Evolutionary conservation across 495 filamentous ascomycete species (phyloP).

Genomic region (Gamarada debralockiae): DNA sequence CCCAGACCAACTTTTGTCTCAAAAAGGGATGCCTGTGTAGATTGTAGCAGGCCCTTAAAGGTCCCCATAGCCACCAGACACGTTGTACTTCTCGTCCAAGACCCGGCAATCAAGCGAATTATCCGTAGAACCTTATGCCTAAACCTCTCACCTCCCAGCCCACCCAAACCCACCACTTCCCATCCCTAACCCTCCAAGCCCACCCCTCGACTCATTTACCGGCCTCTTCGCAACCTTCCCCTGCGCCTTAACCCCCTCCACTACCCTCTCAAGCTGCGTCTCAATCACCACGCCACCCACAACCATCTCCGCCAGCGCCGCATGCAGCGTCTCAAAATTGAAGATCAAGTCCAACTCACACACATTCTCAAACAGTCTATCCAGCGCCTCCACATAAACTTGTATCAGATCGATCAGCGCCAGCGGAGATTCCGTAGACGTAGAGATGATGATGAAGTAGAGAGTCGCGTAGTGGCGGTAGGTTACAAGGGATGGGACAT

Average conservation of each 20-base stretch:
- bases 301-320: constrained; percentile 88
- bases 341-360: constrained; percentile 98
- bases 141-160: constrained; percentile 49
- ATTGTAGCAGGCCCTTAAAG: too few relatives aligned
- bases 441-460: constrained; percentile 97
- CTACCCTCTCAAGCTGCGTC: constrained; percentile 61
- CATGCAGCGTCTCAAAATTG: constrained; percentile 96
- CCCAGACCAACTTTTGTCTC: too few relatives aligned
- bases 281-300: constrained; percentile 95
- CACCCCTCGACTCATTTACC: constrained; percentile 41
- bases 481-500: constrained; percentile 90
- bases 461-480: constrained; percentile 98
- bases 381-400: constrained; percentile 93
- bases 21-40: too few relatives aligned
- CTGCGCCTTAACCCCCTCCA: constrained; percentile 77
- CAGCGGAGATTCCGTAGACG: constrained; percentile 94
- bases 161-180: constrained; percentile 54
- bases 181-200: constrained; percentile 36
- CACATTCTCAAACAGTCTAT: constrained; percentile 94
- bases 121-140: too few relatives aligned
- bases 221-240: constrained; percentile 70
- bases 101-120: too few relatives aligned
- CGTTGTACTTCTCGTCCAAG: too few relatives aligned
- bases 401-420: constrained; percentile 95
- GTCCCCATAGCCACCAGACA: too few relatives aligned